Evolutionary conservation across 73 alveolate genomes (phyloP), one percentile per base, ranked within the genome.

Genomic region (Symbiodinium pilosum): DNA sequence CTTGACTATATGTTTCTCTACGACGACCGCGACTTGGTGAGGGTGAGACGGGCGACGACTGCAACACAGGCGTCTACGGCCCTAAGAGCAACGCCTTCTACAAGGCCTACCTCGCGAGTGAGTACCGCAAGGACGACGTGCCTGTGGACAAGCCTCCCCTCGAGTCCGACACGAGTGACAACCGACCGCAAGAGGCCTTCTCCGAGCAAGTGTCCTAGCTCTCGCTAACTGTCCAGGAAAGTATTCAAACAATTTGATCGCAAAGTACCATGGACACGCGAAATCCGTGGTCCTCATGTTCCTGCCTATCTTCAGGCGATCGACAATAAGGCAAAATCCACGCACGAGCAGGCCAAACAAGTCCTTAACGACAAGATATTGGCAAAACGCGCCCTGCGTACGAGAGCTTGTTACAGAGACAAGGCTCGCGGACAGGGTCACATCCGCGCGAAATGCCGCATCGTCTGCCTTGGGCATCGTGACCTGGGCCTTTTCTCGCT

Each of bases 261-360:
- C 6, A 44, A 88, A 40, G 42, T 88, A 0, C 95, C 95, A 0
- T 88, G 95, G 95, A 47, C 68, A 2, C 32, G 38, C 86, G 59
- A 59, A 11, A 0, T 26, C 40, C 20, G 1, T 12, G 42, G 41
- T 26, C 39, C 71, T 24, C 12, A 38, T 39, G 83, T 88, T 2
- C 51, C 64, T 0, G 68, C 54, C 71, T 64, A 52, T 69, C 44
- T 88, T 69, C 36, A 18, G 43, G 56, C 95, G 30, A 41, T 41
- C 47, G 71, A 59, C 32, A 41, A 59, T 4, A 86, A 88, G 43
- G 75, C 86, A 3, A 39, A 39, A 34, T 56, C 95, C 38, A 38
- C 47, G 28, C 83, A 38, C 38, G 68, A 83, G 26, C 69, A 83
- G 42, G 64, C 64, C 3, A 40, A 77, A 6, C 54, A n/a, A 36